These are phyloP conservation scores for Brassica hybrid DNA, from an alignment of 441 rosid species.

Conservation along the genomic window DNA sequence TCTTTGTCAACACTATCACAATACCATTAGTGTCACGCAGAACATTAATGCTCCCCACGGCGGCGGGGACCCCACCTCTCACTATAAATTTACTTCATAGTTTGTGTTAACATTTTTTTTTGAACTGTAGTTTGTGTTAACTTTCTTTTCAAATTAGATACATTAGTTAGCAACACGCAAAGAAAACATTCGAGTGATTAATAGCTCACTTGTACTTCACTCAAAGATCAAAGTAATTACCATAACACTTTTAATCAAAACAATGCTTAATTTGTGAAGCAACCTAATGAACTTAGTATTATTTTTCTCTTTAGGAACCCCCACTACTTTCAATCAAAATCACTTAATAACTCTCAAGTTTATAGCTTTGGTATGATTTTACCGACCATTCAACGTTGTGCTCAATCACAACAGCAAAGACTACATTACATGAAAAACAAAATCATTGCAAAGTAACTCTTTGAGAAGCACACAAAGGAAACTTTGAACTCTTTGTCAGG, in stretches of 20 bases:
- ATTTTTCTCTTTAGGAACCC: constrained; percentile 4
- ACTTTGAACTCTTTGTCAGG: neutral
- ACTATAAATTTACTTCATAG: neutral
- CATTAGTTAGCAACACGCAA: neutral
- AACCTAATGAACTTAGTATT: neutral
- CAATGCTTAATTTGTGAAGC: neutral
- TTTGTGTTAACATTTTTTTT: neutral
- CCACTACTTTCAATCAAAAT: constrained; percentile 25
- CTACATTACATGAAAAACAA: neutral
- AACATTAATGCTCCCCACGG: neutral
- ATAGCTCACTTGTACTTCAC: constrained; percentile 2
- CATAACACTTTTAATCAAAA: neutral
- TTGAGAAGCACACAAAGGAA: neutral
- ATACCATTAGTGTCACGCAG: neutral
- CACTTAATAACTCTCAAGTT: constrained; percentile 17
- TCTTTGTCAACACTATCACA: neutral
- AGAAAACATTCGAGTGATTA: neutral
- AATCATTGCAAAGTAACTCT: constrained; percentile 10
- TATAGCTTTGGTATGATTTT: neutral
- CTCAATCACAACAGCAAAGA: constrained; percentile 2
- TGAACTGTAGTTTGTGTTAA: neutral
- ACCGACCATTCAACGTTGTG: constrained; percentile 7
- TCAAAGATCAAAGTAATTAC: constrained; percentile 12
- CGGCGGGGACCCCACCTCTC: neutral
- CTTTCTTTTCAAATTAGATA: neutral